These are phyloP conservation scores for Deuterostichococcus epilithicus DNA, from an alignment of 139 green algal genomes.

Conservation along the genomic window DNA sequence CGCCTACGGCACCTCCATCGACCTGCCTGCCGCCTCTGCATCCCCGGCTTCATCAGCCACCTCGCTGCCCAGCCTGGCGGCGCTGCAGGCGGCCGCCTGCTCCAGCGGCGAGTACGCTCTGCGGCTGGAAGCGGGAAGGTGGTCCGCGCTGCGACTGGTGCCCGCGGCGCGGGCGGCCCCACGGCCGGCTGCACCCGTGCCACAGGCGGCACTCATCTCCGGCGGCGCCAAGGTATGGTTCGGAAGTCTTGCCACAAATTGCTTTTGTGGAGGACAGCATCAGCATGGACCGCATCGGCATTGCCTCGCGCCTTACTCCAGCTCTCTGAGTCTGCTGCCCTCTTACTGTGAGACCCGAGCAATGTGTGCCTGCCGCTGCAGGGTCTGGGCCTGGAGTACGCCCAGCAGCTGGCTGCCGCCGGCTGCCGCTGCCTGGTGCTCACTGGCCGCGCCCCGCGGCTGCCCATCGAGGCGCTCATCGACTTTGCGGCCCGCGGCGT, in stretches of 20 bases:
- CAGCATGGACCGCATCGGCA: no score
- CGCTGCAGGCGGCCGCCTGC: neutral
- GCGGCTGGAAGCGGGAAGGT: neutral
- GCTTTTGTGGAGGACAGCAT: no score
- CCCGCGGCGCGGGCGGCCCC: neutral
- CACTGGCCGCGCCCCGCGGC: neutral
- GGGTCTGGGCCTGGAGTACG: slow-evolving; percentile 16
- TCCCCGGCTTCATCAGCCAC: neutral
- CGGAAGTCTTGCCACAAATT: neutral
- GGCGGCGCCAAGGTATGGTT: slow-evolving; percentile 18
- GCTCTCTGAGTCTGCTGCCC: no score
- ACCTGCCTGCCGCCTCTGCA: neutral
- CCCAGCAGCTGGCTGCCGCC: neutral
- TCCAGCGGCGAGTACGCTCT: slow-evolving; percentile 9
- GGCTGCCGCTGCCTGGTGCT: slow-evolving; percentile 13
- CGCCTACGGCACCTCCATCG: neutral
- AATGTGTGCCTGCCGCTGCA: neutral
- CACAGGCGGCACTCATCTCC: neutral
- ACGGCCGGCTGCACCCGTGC: neutral
- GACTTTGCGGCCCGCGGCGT: slow-evolving; percentile 4
- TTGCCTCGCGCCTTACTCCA: no score
- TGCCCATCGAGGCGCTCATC: neutral
- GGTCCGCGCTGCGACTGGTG: slow-evolving; percentile 5
- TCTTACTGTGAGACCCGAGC: no score
- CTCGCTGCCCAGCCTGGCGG: neutral